Evolutionary conservation across 305 asterid species (phyloP).

Genomic region (Solanum hybrid): DNA sequence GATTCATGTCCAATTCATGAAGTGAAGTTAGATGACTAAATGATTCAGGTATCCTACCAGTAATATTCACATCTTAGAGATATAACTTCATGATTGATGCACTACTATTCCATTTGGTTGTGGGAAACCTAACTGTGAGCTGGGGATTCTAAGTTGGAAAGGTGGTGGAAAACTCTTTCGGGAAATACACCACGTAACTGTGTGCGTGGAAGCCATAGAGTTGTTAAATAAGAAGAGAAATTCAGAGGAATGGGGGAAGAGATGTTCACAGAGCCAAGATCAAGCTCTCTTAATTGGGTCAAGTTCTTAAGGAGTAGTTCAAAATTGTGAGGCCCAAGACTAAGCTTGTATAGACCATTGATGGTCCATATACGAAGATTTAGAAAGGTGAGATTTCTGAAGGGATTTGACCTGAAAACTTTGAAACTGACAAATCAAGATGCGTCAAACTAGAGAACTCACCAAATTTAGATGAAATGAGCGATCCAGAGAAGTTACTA

Average conservation of each 20-base stretch:
- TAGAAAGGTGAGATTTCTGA: background rate
- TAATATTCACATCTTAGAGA: accelerated
- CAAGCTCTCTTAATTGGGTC: too few species aligned
- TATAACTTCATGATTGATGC: too few species aligned
- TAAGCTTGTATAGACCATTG: accelerated
- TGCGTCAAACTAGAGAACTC: background rate
- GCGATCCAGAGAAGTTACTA: accelerated
- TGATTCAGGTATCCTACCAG: too few species aligned
- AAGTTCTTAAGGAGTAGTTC: too few species aligned
- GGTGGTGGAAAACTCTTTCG: too few species aligned
- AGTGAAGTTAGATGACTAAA: too few species aligned
- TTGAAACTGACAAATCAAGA: background rate
- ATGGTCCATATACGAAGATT: too few species aligned
- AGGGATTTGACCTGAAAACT: background rate
- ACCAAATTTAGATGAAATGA: background rate
- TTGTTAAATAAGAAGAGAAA: background rate
- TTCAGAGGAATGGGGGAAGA: background rate
- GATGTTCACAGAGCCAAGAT: accelerated
- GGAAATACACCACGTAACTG: accelerated
- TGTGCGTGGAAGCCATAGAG: accelerated
- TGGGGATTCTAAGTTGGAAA: too few species aligned
- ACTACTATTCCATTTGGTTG: too few species aligned
- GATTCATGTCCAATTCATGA: too few species aligned
- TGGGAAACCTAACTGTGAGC: too few species aligned
- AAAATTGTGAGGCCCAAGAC: too few species aligned